A percentile compares a stretch with the other conserved stretches of the same genome.
phyloP scores from a whole-genome alignment of 2,329 filamentous ascomycete genomes.

The Clathrospora elynae region DNA sequence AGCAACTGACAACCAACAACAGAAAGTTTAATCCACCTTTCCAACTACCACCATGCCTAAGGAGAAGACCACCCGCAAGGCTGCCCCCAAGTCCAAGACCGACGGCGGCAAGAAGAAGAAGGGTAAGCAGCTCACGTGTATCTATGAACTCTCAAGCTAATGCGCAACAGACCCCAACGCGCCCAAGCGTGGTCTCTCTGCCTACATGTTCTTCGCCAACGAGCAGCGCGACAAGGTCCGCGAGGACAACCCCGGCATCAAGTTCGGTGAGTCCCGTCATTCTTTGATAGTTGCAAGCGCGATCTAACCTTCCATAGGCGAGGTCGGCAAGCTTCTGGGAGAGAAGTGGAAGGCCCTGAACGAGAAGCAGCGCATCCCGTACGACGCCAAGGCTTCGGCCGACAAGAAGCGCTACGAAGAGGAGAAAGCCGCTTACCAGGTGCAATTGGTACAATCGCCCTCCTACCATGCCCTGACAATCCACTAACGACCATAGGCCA shows the following conservation, averaged over 20 bases:
- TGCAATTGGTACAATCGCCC: too few species aligned
- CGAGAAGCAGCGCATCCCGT: constrained; percentile 90
- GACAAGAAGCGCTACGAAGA: constrained; percentile 99
- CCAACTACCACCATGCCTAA: constrained; percentile 65
- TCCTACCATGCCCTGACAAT: not conserved
- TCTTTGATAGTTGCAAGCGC: not conserved
- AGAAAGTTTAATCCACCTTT: constrained; percentile 12
- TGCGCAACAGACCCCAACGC: constrained; percentile 80
- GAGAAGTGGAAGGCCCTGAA: constrained; percentile 98
- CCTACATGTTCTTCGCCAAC: constrained; percentile 99
- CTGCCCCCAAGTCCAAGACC: constrained; percentile 51
- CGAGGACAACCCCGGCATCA: constrained; percentile 96
- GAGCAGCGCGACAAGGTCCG: constrained; percentile 98
- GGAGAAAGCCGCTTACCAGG: constrained; percentile 80
- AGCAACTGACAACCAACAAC: constrained; percentile 18
- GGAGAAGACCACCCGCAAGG: constrained; percentile 66
- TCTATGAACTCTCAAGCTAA: constrained; percentile 13
- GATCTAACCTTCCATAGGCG: constrained; percentile 61
- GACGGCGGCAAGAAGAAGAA: constrained; percentile 72
- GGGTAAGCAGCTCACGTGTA: constrained; percentile 55
- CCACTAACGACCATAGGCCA: constrained; percentile 29
- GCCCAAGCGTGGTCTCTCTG: constrained; percentile 98
- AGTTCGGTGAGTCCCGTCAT: constrained; percentile 71
- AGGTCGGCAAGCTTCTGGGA: constrained; percentile 97
- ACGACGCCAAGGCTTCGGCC: constrained; percentile 92